Percentiles rank a stretch among this genome's conserved stretches.
Conservation (phyloP, 108 stramenopile species). For the Seminavis robusta region DNA sequence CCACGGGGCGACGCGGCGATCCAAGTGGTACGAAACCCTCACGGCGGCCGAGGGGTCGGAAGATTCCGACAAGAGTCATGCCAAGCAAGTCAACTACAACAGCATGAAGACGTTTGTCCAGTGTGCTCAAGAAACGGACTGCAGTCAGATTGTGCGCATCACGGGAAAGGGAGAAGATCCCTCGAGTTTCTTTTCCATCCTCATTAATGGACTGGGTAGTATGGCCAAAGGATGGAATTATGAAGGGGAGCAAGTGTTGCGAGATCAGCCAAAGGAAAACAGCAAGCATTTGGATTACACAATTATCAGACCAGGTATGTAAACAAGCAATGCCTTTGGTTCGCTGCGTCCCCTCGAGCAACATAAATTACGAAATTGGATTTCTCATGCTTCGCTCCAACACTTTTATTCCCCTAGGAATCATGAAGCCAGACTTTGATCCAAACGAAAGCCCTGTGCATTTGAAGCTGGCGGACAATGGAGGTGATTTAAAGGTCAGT, state of each 20-base stretch:
- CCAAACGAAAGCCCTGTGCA: not conserved
- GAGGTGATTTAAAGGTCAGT: conserved; percentile 57
- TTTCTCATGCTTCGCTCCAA: too few relatives aligned
- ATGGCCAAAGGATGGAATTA: conserved; percentile 85
- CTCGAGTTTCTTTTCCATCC: conserved; percentile 44
- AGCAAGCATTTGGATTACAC: conserved; percentile 61
- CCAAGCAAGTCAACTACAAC: conserved; percentile 64
- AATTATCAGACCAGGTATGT: conserved; percentile 68
- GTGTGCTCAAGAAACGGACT: conserved; percentile 26
- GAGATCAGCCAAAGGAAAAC: not conserved
- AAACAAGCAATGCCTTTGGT: too few relatives aligned
- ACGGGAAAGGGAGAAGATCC: conserved; percentile 82
- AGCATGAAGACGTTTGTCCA: conserved; percentile 55
- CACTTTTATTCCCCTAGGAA: too few relatives aligned
- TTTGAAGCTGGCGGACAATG: conserved; percentile 55
- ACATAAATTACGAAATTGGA: too few relatives aligned
- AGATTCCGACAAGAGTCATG: conserved; percentile 49
- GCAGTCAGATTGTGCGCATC: conserved; percentile 58
- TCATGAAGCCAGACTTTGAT: conserved; percentile 35
- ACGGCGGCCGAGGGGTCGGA: conserved; percentile 21
- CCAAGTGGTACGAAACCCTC: conserved; percentile 11
- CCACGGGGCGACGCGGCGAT: conserved; percentile 36
- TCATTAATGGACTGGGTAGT: conserved; percentile 68
- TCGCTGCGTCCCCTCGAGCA: too few relatives aligned
- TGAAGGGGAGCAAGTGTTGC: conserved; percentile 65